A percentile compares a stretch with the other conserved stretches of the same genome.
These are phyloP conservation scores for Elsinoe australis DNA, from an alignment of 2,329 filamentous ascomycete species.

Conservation along the genomic window DNA sequence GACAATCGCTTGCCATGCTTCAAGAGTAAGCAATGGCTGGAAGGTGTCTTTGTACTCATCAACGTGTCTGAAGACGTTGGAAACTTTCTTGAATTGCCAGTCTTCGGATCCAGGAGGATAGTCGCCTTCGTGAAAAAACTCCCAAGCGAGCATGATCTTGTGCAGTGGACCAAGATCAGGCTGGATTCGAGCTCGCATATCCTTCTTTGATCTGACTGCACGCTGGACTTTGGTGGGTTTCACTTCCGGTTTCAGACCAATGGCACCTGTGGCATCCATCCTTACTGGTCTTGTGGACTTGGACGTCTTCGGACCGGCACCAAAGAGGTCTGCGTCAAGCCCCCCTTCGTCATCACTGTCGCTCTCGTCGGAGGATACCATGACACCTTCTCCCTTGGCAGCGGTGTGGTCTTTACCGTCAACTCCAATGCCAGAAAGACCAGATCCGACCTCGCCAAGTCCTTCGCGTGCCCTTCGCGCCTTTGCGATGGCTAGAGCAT, in stretches of 20 bases:
- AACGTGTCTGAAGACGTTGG: conserved; percentile 68
- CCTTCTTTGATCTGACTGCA: conserved; percentile 73
- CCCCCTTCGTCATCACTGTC: conserved; percentile 35
- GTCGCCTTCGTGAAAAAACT: conserved; percentile 84
- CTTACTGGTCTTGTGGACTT: conserved; percentile 35
- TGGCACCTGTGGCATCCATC: conserved; percentile 27
- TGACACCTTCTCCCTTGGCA: conserved; percentile 69
- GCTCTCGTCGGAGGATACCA: conserved; percentile 72
- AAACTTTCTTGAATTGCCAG: conserved; percentile 66
- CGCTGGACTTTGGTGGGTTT: conserved; percentile 77
- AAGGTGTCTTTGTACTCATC: conserved; percentile 81
- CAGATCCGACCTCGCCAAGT: conserved; percentile 68
- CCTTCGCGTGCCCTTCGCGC: conserved; percentile 49
- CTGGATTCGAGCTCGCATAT: conserved; percentile 86
- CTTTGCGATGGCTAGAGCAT: conserved; percentile 62
- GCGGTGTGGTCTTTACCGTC: conserved; percentile 70
- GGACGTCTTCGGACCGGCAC: conserved; percentile 37
- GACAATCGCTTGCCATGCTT: conserved; percentile 92
- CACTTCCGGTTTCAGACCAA: conserved; percentile 37
- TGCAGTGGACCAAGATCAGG: conserved; percentile 83
- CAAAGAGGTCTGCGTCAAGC: conserved; percentile 62
- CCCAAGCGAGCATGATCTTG: conserved; percentile 81
- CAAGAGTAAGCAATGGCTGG: conserved; percentile 78
- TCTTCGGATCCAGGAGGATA: conserved; percentile 68
- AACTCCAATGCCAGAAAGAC: conserved; percentile 62